A percentile compares a stretch with the other conserved stretches of the same genome.
Evolutionary conservation across 1,139 yeast genomes (phyloP).

Genomic region (Debaryomycetaceae sp.): DNA sequence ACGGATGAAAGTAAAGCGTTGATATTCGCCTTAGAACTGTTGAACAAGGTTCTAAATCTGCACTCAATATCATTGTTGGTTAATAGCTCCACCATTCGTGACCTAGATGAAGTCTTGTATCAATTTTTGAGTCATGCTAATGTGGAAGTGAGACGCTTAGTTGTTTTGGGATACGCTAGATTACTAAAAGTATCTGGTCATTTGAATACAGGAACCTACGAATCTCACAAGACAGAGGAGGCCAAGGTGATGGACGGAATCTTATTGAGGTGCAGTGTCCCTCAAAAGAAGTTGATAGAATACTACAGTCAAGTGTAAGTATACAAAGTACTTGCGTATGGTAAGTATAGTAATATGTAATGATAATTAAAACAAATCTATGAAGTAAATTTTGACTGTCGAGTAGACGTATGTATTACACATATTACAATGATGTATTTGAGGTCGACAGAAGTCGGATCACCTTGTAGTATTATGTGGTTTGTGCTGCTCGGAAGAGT

Average conservation of each 20-base stretch:
- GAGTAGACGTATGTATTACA: neutral
- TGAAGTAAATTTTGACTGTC: slow-evolving; percentile 1
- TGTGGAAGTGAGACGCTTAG: slow-evolving; percentile 39
- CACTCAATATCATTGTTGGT: slow-evolving; percentile 17
- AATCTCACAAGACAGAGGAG: slow-evolving; percentile 8
- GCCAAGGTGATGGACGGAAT: slow-evolving; percentile 18
- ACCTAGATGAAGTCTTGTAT: slow-evolving; percentile 27
- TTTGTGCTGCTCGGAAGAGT: slow-evolving; percentile 4
- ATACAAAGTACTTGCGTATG: neutral
- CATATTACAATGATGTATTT: neutral
- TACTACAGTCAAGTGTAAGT: slow-evolving; percentile 25
- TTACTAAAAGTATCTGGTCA: slow-evolving; percentile 20
- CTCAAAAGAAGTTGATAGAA: slow-evolving; percentile 37
- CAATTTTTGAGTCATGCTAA: slow-evolving; percentile 25
- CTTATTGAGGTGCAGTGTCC: slow-evolving; percentile 23
- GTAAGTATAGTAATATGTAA: neutral
- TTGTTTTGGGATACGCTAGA: slow-evolving; percentile 40
- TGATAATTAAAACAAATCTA: slow-evolving; percentile 1
- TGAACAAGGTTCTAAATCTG: slow-evolving; percentile 19
- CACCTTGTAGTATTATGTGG: neutral
- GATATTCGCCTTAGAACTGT: slow-evolving; percentile 19
- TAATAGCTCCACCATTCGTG: slow-evolving; percentile 17
- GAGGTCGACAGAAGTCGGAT: neutral
- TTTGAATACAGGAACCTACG: slow-evolving; percentile 6
- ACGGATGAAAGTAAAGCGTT: slow-evolving; percentile 2